These are phyloP conservation scores for Oryza meyeriana DNA, from an alignment of 176 grass and related monocot species.

Conservation along the genomic window DNA sequence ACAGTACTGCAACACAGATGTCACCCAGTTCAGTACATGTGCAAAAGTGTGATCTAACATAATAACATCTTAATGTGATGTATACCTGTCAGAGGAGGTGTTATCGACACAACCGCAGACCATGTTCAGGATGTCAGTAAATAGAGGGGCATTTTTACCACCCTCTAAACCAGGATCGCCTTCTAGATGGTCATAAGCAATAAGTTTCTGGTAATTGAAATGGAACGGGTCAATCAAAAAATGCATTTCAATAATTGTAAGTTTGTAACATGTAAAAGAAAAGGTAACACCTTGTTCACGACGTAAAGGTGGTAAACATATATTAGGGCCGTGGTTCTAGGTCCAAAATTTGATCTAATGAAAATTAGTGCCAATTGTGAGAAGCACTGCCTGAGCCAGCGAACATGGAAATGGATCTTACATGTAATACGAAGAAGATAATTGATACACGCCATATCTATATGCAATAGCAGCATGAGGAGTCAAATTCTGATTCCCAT, in stretches of 20 bases:
- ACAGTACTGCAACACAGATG: slow-evolving; percentile 64
- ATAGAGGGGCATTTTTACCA: slow-evolving; percentile 85
- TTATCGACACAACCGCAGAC: slow-evolving; percentile 93
- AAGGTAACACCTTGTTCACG: slow-evolving; percentile 21
- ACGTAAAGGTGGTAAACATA: slow-evolving; percentile 8
- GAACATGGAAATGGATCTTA: neutral
- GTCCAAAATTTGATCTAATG: neutral
- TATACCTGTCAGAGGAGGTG: slow-evolving; percentile 90
- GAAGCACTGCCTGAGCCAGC: slow-evolving; percentile 13
- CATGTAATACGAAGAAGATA: neutral
- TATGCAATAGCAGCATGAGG: neutral
- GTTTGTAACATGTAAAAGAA: slow-evolving; percentile 10
- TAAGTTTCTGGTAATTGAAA: slow-evolving; percentile 82
- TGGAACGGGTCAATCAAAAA: slow-evolving; percentile 45
- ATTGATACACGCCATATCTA: neutral
- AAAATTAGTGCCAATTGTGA: slow-evolving; percentile 2
- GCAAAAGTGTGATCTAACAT: slow-evolving; percentile 18
- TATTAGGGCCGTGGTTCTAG: neutral
- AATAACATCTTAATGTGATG: slow-evolving; percentile 26
- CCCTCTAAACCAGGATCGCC: slow-evolving; percentile 95
- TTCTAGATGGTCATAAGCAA: slow-evolving; percentile 99
- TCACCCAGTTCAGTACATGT: slow-evolving; percentile 30
- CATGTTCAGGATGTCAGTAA: slow-evolving; percentile 87
- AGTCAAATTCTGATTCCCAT: neutral
- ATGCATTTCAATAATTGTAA: neutral